These are phyloP conservation scores for Liquidambar formosana DNA, from an alignment of 164 flowering plant genomes.

Conservation along the genomic window DNA sequence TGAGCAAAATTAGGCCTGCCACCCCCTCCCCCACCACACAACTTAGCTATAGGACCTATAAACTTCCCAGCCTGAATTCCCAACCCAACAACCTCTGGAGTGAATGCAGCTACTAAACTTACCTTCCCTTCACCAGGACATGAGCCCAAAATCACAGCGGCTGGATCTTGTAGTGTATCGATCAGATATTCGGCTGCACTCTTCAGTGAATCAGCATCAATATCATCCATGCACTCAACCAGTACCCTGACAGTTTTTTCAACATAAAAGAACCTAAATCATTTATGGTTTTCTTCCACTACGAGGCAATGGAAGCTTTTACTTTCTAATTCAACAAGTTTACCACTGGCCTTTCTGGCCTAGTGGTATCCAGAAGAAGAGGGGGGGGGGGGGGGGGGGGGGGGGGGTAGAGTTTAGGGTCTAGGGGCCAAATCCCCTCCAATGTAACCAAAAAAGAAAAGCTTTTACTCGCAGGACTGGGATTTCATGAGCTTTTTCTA, in stretches of 20 bases:
- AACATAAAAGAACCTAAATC: background rate
- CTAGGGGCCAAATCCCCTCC: no score
- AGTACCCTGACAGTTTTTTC: slow-evolving; percentile 50
- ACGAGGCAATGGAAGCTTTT: no score
- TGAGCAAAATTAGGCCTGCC: slow-evolving; percentile 96
- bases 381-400: no score
- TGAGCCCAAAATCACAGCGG: slow-evolving; percentile 86
- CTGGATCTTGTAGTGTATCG: slow-evolving; percentile 67
- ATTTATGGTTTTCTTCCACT: background rate
- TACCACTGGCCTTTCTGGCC: no score
- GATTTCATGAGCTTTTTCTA: no score
- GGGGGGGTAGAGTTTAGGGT: no score
- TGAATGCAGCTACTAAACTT: slow-evolving; percentile 84
- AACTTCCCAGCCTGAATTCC: slow-evolving; percentile 93
- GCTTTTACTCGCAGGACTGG: background rate
- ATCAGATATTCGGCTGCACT: slow-evolving; percentile 82
- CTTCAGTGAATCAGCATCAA: slow-evolving; percentile 84
- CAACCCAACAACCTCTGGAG: slow-evolving; percentile 64
- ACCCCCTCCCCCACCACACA: slow-evolving; percentile 92
- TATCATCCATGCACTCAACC: slow-evolving; percentile 87
- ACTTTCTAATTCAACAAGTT: no score
- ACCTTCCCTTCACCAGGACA: slow-evolving; percentile 87
- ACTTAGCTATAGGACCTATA: slow-evolving; percentile 79
- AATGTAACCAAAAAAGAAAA: no score
- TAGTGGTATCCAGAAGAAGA: no score